Conservation (phyloP, 2,329 filamentous ascomycete species). For the Setomelanomma holmii region DNA sequence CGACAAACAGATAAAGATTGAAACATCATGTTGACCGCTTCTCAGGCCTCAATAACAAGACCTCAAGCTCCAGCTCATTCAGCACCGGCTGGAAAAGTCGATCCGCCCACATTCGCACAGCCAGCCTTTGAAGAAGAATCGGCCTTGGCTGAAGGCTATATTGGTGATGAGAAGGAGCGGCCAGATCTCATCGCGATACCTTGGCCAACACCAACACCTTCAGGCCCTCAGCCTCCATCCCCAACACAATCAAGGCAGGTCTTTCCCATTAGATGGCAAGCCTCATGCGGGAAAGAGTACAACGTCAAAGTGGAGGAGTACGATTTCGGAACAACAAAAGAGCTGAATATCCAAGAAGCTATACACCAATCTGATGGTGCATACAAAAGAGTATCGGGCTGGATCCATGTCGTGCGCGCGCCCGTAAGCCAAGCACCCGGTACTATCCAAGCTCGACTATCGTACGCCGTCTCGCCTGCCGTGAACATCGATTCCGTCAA, state of each 20-base stretch:
- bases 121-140: conserved; percentile 9
- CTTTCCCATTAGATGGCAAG: conserved; percentile 47
- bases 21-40: neutral
- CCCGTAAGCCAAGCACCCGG: conserved; percentile 41
- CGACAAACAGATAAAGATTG: neutral
- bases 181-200: conserved; percentile 17
- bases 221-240: conserved; percentile 18
- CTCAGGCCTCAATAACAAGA: conserved; percentile 5
- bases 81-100: conserved; percentile 3
- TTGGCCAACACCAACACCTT: conserved; percentile 21
- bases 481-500: conserved; percentile 41
- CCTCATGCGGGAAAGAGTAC: conserved; percentile 43
- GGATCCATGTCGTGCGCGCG: conserved; percentile 47
- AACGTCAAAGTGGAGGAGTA: conserved; percentile 41
- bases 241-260: conserved; percentile 21
- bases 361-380: conserved; percentile 40
- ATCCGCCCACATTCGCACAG: conserved; percentile 2
- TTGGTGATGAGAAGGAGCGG: conserved; percentile 19
- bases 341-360: conserved; percentile 38
- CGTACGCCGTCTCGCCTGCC: conserved; percentile 46
- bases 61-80: conserved; percentile 20
- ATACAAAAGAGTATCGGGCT: conserved; percentile 48
- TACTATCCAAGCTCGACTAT: conserved; percentile 46
- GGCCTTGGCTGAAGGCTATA: conserved; percentile 18
- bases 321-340: conserved; percentile 29